Base-by-base conservation (phyloP, 495 filamentous ascomycete species). In the Penicillium bovifimosum region DNA sequence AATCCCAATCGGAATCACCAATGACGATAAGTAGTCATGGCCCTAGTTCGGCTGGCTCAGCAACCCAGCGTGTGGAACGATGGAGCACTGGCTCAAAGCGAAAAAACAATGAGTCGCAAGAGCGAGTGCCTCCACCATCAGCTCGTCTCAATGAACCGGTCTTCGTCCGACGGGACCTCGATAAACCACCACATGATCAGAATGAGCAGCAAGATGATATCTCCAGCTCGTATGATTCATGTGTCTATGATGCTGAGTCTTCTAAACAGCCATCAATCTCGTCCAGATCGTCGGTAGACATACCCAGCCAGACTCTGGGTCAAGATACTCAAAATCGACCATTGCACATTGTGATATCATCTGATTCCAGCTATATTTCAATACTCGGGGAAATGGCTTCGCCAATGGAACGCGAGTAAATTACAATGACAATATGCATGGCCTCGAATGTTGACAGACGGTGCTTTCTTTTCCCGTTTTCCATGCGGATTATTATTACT, bases 51-150 rank as follows among this genome's bases (percentile, higher is more conserved):
- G 53, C 50, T 11, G 46, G 55, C 13, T 54, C 55, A 24, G 60
- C 61, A 29, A 57, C 68, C 35, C 63, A 68, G 47, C 70, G 65
- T 6, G 58, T 66, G 0, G 73, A 76, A 24, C 63, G 67, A 9
- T 11, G 5, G 3, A 64, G 35, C 14, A 68, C 72, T 2, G 68
- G 67, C 8, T 59, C 62, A 24, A 78, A 77, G 61, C 68, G 75
- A 20, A 78, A 78, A 52, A 61, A 71, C 9, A 55, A 60, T 2
- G 67, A 69, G 0, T 44, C 56, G 8, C 75, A 78, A 47, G 65
- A 67, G 33, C 55, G 64, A 8, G 63, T 67, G 32, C 73, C 73
- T 41, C 50, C 67, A 9, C 73, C 74, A 0, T 60, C 65, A 27
- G 63, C 61, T 13, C 63, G 60, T 24, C 52, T 50, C 1, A 36